A percentile compares a stretch with the other conserved stretches of the same genome.
Conservation (phyloP, 768 basidiomycete species). For the Mrakia hoshinonis region DNA sequence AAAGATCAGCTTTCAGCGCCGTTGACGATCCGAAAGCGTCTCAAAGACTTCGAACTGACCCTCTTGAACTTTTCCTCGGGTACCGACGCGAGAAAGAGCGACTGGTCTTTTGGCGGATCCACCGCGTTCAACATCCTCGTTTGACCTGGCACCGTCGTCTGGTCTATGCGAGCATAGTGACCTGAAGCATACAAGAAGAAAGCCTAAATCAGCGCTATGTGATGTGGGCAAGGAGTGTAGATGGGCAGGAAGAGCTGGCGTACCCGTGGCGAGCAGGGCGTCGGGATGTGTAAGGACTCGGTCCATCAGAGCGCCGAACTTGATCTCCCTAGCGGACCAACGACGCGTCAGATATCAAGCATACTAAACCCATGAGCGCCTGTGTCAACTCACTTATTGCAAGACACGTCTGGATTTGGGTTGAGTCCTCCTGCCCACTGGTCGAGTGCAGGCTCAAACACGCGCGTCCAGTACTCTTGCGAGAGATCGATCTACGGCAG, state of each 20-base stretch:
- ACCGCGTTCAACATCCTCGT: constrained; percentile 44
- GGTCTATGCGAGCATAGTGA: constrained; percentile 72
- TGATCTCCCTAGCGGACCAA: constrained; percentile 58
- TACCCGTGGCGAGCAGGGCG: constrained; percentile 75
- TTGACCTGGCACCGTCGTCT: constrained; percentile 40
- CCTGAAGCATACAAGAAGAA: constrained; percentile 46
- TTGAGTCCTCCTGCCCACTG: constrained; percentile 71
- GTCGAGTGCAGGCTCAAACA: constrained; percentile 76
- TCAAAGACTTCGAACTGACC: constrained; percentile 36
- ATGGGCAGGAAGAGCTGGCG: constrained; percentile 3
- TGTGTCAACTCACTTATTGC: constrained; percentile 57
- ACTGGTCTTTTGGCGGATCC: constrained; percentile 75
- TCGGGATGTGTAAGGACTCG: constrained; percentile 44
- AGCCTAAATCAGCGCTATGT: neutral
- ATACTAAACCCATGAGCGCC: neutral
- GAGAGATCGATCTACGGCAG: constrained; percentile 66
- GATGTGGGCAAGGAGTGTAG: neutral
- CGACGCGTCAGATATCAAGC: neutral
- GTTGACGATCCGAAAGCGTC: no score
- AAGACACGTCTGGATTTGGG: constrained; percentile 88
- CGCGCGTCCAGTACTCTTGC: constrained; percentile 78
- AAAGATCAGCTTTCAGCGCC: no score
- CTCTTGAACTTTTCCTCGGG: constrained; percentile 55
- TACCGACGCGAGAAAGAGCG: constrained; percentile 79
- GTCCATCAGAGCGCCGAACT: constrained; percentile 76